Percentiles rank a stretch among this genome's conserved stretches.
Evolutionary conservation across 2,329 filamentous ascomycete genomes (phyloP).

Genomic region (Colletotrichum siamense): DNA sequence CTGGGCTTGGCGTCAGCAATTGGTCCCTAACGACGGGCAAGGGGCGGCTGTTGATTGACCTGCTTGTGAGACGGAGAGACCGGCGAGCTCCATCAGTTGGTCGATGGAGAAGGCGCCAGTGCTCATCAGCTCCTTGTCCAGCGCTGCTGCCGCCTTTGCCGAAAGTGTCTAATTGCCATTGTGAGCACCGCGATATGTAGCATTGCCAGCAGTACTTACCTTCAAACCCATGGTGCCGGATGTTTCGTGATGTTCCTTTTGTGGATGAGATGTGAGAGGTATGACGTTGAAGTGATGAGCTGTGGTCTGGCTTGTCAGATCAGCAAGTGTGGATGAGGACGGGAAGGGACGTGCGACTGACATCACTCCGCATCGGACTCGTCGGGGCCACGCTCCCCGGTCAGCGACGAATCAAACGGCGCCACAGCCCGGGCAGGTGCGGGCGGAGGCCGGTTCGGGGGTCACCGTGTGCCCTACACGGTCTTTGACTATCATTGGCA

Average conservation of each 20-base stretch:
- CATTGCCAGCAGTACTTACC: conserved; percentile 24
- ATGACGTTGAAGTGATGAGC: not conserved
- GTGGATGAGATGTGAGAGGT: not conserved
- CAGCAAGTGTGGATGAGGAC: not conserved
- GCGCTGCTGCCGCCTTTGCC: conserved; percentile 83
- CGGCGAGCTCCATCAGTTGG: conserved; percentile 96
- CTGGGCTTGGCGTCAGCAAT: conserved; percentile 45
- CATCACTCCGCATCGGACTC: conserved; percentile 25
- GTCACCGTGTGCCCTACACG: not conserved
- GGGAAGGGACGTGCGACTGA: conserved; percentile 20
- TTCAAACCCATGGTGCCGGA: conserved; percentile 22
- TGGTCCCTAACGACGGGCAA: not conserved
- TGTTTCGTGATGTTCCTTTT: not conserved
- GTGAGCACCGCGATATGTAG: not conserved
- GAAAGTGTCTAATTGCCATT: conserved; percentile 73
- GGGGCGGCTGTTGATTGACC: conserved; percentile 50
- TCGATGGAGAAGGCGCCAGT: conserved; percentile 88
- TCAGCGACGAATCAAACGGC: conserved; percentile 11
- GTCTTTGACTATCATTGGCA: not conserved
- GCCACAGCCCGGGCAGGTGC: not conserved
- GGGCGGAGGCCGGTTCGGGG: not conserved
- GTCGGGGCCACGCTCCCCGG: not conserved
- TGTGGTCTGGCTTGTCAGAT: not conserved
- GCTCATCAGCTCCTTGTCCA: conserved; percentile 95
- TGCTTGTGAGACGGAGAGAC: conserved; percentile 89